Evolutionary conservation across 139 green algal species (phyloP), one percentile per base, ranked within the genome.

Genomic region (Desmodesmus armatus): DNA sequence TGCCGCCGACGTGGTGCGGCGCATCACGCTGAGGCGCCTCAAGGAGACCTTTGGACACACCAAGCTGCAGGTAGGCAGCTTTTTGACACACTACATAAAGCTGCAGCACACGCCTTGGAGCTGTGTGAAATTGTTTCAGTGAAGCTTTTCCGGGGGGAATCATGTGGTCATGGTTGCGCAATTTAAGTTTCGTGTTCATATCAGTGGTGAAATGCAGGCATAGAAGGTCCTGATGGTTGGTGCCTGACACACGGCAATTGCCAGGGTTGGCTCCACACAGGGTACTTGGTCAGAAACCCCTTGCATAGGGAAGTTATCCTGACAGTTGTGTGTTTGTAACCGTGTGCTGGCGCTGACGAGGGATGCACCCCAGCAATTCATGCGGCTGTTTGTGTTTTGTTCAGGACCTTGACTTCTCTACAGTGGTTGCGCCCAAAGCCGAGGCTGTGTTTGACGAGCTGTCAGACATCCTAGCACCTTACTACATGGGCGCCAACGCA

Each of bases 371-470:
- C n/a, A n/a, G n/a, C n/a, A n/a, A n/a, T n/a, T n/a, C n/a, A 9
- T 9, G 9, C 47, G n/a, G n/a, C n/a, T n/a, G 15, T 25, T 63
- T 25, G 25, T 39, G 5, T 69, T 66, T 17, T n/a, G 41, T 80
- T 33, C 63, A 84, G 49, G 89, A 89, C 27, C 73, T 92, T 9
- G 74, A 89, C 31, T 92, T 78, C 72, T 75, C 65, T 13, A 33
- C 80, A 2, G 88, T 88, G 27, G 73, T 92, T 17, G 89, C 89
- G 5, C 86, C 89, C 35, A 71, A 86, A 29, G 75, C 78, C 9
- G 80, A 85, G 5, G 70, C 76, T 2, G 85, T 90, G 23, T 67
- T 88, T 31, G 39, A 71, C 0, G 81, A 87, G 70, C 69, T 81
- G 5, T 66, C 40, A 31, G 19, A 47, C 81, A 76, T 53, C 0